Base-by-base conservation (phyloP, 2,329 filamentous ascomycete genomes). In the Chaetothyriales sp. region DNA sequence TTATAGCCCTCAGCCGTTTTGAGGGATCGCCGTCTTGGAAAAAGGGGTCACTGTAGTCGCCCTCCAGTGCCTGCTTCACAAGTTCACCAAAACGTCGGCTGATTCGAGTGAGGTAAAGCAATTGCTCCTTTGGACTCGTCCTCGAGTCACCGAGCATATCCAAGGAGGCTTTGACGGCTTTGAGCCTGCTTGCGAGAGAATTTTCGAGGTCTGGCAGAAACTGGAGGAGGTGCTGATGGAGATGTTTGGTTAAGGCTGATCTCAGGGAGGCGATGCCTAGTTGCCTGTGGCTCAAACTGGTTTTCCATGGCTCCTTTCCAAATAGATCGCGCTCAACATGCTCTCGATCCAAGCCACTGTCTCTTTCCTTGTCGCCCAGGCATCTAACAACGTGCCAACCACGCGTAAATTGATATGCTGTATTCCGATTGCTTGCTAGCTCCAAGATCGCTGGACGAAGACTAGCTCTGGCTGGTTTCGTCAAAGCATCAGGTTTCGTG, bases 401-500 rank as follows among this genome's bases (percentile, higher is more conserved):
- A 48, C 66, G 59, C 22, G 61, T 53, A 25, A 68, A 58, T 28
- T 55, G 53, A 8, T 59, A 61, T 10, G 60, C 53, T 42, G 64
- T 50, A 26, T 52, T 15, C 18, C 50, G 25, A 39, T 70, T 69
- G 43, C 53, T 60, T 4, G 64, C 65, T 9, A 70, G 50, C 2
- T 56, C 53, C 51, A 53, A 49, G 47, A 54, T 50, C 5, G 20
- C 42, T 10, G 53, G 44, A 7, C 25, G 26, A 2, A 54, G 42
- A 57, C 46, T 47, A 62, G 50, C 6, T 51, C 59, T 53, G 60
- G 32, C 57, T 55, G 9, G 57, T 56, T 9, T 63, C 64, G 60
- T 63, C 4, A 68, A 48, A 1, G 48, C 58, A 55, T 73, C 70
- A 8, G 66, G 67, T 47, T 70, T 72, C 5, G 68, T 73, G 50